Evolutionary conservation across 1,284 basidiomycete genomes (phyloP).

Genomic region (Melanopsichium pennsylvanicum): DNA sequence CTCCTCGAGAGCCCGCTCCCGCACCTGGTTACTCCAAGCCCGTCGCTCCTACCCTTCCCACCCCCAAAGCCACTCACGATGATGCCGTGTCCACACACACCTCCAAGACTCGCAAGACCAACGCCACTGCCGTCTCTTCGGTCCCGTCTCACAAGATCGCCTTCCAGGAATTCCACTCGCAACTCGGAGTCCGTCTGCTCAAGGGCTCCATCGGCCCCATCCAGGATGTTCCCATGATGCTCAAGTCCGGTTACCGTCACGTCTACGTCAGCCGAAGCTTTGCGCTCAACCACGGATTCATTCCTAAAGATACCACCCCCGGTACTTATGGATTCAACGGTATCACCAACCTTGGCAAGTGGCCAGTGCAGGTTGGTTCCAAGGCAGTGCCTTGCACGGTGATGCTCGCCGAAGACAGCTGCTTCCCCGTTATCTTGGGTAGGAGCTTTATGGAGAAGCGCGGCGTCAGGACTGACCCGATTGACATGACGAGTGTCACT

Average conservation of each 20-base stretch:
- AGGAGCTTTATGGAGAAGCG: conserved; percentile 92
- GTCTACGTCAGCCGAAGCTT: conserved; percentile 96
- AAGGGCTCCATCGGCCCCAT: conserved; percentile 89
- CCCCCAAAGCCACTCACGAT: conserved; percentile 23
- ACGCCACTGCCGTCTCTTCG: conserved; percentile 37
- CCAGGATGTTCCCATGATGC: conserved; percentile 77
- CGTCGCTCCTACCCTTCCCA: conserved; percentile 41
- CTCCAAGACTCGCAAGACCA: conserved; percentile 55
- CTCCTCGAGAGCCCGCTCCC: conserved; percentile 53
- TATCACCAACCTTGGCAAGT: conserved; percentile 69
- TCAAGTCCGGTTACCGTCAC: conserved; percentile 90
- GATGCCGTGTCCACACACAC: conserved; percentile 51
- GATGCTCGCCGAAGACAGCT: conserved; percentile 85
- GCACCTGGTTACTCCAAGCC: conserved; percentile 56
- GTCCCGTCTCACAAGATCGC: conserved; percentile 62
- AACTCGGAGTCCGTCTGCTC: conserved; percentile 85
- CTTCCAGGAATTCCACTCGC: conserved; percentile 64
- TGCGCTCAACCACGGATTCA: conserved; percentile 86
- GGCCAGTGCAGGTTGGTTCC: conserved; percentile 69
- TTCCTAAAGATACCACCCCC: conserved; percentile 78
- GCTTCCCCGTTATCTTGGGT: conserved; percentile 95
- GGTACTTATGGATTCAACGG: conserved; percentile 80
- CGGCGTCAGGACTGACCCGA: conserved; percentile 72
- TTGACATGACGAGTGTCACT: conserved; percentile 82
- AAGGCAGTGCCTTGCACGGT: conserved; percentile 69